These are phyloP conservation scores for Ogataea salicorniae DNA, from an alignment of 805 yeast genomes.

Conservation along the genomic window DNA sequence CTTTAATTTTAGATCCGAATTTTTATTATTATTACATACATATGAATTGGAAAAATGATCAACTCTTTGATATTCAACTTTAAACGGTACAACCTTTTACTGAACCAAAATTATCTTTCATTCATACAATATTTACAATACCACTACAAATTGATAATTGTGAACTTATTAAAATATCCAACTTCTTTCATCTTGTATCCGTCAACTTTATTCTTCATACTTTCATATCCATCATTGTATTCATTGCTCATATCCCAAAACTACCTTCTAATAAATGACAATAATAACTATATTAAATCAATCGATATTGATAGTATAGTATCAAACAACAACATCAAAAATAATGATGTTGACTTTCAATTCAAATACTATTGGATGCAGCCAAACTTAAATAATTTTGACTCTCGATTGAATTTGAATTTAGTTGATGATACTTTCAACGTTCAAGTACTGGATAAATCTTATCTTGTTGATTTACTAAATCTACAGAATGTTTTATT, in stretches of 20 bases:
- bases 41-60: slow-evolving; percentile 1
- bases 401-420: slow-evolving; percentile 16
- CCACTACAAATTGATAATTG: slow-evolving; percentile 9
- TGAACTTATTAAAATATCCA: slow-evolving; percentile 33
- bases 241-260: slow-evolving; percentile 24
- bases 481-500: slow-evolving; percentile 31
- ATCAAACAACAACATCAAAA: background rate
- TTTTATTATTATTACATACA: too few relatives aligned
- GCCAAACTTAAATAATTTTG: slow-evolving; percentile 19
- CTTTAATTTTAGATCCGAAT: too few relatives aligned
- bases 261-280: slow-evolving; percentile 7
- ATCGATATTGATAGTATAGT: slow-evolving; percentile 11
- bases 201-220: slow-evolving; percentile 38
- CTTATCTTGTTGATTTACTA: slow-evolving; percentile 31
- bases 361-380: slow-evolving; percentile 34
- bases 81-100: slow-evolving; percentile 9
- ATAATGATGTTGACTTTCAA: slow-evolving; percentile 9
- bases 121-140: slow-evolving; percentile 14
- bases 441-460: slow-evolving; percentile 31
- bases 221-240: slow-evolving; percentile 47
- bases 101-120: slow-evolving; percentile 4
- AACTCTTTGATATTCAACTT: slow-evolving; percentile 1
- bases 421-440: slow-evolving; percentile 2
- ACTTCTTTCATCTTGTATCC: slow-evolving; percentile 45
- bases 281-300: slow-evolving; percentile 11